Conservation (phyloP, 495 filamentous ascomycete genomes). For the Penicillium paradoxum region DNA sequence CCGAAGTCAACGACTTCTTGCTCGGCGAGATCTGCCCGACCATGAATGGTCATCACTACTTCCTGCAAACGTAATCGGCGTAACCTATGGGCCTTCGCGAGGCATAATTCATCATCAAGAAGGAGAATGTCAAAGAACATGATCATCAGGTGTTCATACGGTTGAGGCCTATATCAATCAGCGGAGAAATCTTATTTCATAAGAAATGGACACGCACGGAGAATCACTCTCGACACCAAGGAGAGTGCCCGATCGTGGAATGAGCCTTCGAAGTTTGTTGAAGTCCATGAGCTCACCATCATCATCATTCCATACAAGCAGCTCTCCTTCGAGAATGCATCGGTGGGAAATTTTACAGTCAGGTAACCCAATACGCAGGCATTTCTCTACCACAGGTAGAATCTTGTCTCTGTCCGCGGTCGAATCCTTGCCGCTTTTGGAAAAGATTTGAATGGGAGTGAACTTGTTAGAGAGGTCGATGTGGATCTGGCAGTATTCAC, state of each 20-base stretch:
- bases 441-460: slow-evolving; percentile 71
- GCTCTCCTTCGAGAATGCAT: slow-evolving; percentile 79
- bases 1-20: slow-evolving; percentile 62
- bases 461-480: slow-evolving; percentile 57
- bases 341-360: slow-evolving; percentile 53
- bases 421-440: slow-evolving; percentile 86
- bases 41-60: slow-evolving; percentile 51
- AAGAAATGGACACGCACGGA: slow-evolving; percentile 42
- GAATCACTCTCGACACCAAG: slow-evolving; percentile 67
- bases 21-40: slow-evolving; percentile 55
- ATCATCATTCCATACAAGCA: slow-evolving; percentile 70
- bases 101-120: slow-evolving; percentile 61
- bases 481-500: slow-evolving; percentile 86
- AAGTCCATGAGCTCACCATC: slow-evolving; percentile 60
- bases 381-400: slow-evolving; percentile 47
- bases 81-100: slow-evolving; percentile 55
- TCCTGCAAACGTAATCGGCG: slow-evolving; percentile 56
- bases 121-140: slow-evolving; percentile 76
- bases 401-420: slow-evolving; percentile 62
- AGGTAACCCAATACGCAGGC: slow-evolving; percentile 51
- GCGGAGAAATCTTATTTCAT: not conserved
- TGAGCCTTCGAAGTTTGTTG: slow-evolving; percentile 74
- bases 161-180: slow-evolving; percentile 46
- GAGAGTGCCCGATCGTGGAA: slow-evolving; percentile 66
- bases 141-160: slow-evolving; percentile 76